These are phyloP conservation scores for Gautieria morchelliformis DNA, from an alignment of 768 basidiomycete species.

Conservation along the genomic window DNA sequence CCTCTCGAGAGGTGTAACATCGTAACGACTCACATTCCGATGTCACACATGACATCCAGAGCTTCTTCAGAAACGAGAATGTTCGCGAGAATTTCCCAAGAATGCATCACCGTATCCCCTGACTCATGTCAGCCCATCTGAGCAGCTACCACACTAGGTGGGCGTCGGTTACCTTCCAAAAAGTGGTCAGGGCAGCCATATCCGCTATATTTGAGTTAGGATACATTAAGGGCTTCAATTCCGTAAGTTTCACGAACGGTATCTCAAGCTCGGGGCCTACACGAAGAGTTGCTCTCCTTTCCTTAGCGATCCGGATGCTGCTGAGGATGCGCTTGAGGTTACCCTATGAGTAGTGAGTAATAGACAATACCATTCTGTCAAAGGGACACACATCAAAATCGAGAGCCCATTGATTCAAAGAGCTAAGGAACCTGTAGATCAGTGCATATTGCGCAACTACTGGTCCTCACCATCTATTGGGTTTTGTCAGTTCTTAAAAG, in stretches of 20 bases:
- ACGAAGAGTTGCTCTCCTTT: conserved; percentile 77
- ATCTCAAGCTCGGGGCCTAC: conserved; percentile 98
- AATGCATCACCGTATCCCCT: conserved; percentile 96
- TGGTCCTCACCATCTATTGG: conserved; percentile 12
- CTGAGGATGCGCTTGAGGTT: conserved; percentile 86
- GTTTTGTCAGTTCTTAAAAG: neutral
- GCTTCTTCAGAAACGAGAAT: conserved; percentile 74
- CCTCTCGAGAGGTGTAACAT: neutral
- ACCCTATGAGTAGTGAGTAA: conserved; percentile 41
- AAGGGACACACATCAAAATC: conserved; percentile 70
- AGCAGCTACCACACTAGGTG: neutral
- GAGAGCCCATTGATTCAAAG: conserved; percentile 94
- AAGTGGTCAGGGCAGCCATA: conserved; percentile 99
- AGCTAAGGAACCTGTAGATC: conserved; percentile 37
- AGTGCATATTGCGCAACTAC: neutral
- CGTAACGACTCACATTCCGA: conserved; percentile 70
- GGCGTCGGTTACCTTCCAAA: conserved; percentile 63
- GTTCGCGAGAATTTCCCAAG: conserved; percentile 97
- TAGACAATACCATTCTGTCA: neutral
- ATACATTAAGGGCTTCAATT: neutral
- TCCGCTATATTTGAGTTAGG: conserved; percentile 42
- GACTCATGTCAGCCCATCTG: conserved; percentile 2
- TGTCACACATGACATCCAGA: conserved; percentile 85
- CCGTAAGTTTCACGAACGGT: conserved; percentile 44
- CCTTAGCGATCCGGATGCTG: conserved; percentile 84